Percentiles rank a stretch among this genome's conserved stretches.
Evolutionary conservation across 805 yeast genomes (phyloP).

Genomic region (Metschnikowia chrysomelidarum): DNA sequence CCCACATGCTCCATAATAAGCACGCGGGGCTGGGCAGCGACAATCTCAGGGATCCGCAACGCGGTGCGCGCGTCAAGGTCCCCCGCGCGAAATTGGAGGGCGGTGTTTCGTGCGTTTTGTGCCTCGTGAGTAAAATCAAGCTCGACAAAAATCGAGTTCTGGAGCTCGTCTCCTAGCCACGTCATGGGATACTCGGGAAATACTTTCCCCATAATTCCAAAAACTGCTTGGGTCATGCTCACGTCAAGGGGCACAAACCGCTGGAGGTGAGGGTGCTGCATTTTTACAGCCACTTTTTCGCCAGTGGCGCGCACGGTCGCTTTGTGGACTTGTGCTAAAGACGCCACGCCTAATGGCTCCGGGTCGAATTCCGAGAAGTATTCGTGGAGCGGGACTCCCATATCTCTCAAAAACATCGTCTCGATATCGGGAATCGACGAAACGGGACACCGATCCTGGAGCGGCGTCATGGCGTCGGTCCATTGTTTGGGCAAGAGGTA

Average conservation of each 20-base stretch:
- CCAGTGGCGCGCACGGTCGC: constrained; percentile 62
- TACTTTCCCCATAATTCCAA: constrained; percentile 65
- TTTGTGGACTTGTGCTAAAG: constrained; percentile 91
- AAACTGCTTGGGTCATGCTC: constrained; percentile 71
- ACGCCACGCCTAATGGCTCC: constrained; percentile 90
- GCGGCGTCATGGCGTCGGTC: constrained; percentile 91
- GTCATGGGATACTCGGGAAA: constrained; percentile 93
- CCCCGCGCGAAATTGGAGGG: constrained; percentile 51
- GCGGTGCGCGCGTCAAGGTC: constrained; percentile 63
- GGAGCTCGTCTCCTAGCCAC: constrained; percentile 95
- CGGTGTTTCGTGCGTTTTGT: constrained; percentile 69
- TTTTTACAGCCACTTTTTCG: constrained; percentile 84
- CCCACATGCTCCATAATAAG: constrained; percentile 83
- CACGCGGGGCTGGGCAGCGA: constrained; percentile 64
- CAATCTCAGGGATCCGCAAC: constrained; percentile 70
- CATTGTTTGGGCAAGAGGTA: constrained; percentile 89
- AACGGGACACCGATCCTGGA: constrained; percentile 87
- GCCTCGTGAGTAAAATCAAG: constrained; percentile 88
- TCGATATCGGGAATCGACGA: constrained; percentile 69
- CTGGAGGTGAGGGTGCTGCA: constrained; percentile 86
- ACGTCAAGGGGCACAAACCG: constrained; percentile 92
- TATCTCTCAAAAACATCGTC: constrained; percentile 64
- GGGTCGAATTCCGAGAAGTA: constrained; percentile 65
- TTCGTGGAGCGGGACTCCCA: constrained; percentile 59
- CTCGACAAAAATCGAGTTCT: constrained; percentile 84